phyloP scores from a whole-genome alignment of 345 rosid genomes.

The Moricandia arvensis region DNA sequence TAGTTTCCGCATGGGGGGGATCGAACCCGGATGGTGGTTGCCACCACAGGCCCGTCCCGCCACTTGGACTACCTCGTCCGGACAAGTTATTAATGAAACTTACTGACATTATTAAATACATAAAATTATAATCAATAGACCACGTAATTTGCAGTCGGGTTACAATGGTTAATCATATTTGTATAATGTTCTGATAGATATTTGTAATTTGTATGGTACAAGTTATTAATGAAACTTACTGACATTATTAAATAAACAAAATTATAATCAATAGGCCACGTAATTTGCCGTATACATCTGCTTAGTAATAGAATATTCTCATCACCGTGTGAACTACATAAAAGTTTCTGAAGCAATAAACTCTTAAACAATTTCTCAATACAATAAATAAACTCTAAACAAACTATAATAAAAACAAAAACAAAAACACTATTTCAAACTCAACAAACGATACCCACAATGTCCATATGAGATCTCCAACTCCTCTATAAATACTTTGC shows the following conservation, averaged over 20 bases:
- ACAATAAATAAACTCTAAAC: not conserved
- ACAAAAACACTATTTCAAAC: not conserved
- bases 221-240: conserved; percentile 11
- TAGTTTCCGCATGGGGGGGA: too few relatives aligned
- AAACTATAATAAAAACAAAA: not conserved
- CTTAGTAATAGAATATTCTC: conserved; percentile 13
- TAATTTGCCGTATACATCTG: conserved; percentile 21
- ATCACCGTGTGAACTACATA: conserved; percentile 10
- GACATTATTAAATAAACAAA: not conserved
- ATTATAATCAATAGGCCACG: conserved; percentile 2
- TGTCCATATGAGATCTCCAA: not conserved
- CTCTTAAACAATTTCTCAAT: not conserved
- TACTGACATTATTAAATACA: not conserved
- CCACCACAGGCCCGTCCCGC: too few relatives aligned
- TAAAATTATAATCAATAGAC: not conserved
- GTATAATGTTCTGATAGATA: conserved; percentile 6
- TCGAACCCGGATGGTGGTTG: too few relatives aligned
- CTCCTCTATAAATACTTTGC: conserved; percentile 21
- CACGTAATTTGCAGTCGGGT: conserved; percentile 11
- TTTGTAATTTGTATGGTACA: not conserved
- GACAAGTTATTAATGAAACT: conserved; percentile 8
- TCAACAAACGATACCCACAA: conserved; percentile 21
- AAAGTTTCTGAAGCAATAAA: not conserved
- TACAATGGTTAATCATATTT: not conserved
- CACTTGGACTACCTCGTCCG: too few relatives aligned